phyloP scores from a whole-genome alignment of 2,329 filamentous ascomycete species.

The Colletotrichum orchidophilum region DNA sequence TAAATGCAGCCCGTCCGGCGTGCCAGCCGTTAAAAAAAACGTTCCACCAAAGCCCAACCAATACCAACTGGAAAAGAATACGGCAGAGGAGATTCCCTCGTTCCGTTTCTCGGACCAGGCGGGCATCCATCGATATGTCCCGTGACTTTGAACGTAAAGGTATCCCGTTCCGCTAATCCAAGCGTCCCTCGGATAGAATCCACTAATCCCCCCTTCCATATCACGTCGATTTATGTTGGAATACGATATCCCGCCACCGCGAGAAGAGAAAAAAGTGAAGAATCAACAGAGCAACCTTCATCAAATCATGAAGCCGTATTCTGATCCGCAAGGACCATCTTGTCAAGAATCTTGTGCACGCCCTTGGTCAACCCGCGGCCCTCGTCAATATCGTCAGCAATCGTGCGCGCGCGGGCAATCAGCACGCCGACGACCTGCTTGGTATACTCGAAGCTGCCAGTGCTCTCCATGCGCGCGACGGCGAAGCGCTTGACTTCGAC shows the following conservation, averaged over 20 bases:
- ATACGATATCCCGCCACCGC: neutral
- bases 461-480: slow-evolving; percentile 88
- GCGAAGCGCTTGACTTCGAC: slow-evolving; percentile 92
- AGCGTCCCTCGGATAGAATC: neutral
- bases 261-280: neutral
- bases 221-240: neutral
- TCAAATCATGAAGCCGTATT: neutral
- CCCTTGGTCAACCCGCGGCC: slow-evolving; percentile 64
- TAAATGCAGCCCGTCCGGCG: neutral
- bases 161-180: neutral
- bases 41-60: neutral
- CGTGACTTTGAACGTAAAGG: no score
- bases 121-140: neutral
- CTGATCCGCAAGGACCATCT: slow-evolving; percentile 56
- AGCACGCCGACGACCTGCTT: slow-evolving; percentile 72
- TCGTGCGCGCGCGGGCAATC: slow-evolving; percentile 68
- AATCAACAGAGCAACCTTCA: neutral
- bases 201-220: no score
- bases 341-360: slow-evolving; percentile 74
- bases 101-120: neutral
- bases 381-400: slow-evolving; percentile 72
- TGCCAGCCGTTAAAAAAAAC: neutral
- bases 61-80: neutral
- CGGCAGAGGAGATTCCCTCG: neutral
- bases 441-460: slow-evolving; percentile 90